A percentile compares a stretch with the other conserved stretches of the same genome.
phyloP scores from a whole-genome alignment of 1,284 basidiomycete genomes.

The Ceratobasidium sp. region DNA sequence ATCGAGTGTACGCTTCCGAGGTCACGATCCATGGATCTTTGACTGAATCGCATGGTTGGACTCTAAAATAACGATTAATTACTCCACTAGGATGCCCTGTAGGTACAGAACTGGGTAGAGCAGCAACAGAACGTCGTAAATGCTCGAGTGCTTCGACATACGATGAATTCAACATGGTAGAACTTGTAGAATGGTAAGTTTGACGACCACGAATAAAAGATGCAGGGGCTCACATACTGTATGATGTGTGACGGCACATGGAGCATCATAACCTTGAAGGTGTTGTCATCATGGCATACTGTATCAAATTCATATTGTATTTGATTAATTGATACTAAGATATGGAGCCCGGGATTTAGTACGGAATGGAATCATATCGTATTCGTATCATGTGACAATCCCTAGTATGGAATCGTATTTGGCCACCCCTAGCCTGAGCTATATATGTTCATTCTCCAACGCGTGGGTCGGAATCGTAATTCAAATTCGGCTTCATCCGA shows the following conservation, averaged over 20 bases:
- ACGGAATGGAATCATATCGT: neutral
- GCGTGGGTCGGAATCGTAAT: too few species aligned
- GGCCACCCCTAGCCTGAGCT: slow-evolving; percentile 16
- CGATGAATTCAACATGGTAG: neutral
- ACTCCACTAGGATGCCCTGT: neutral
- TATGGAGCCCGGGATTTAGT: neutral
- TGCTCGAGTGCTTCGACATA: neutral
- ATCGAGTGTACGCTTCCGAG: neutral
- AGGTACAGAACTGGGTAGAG: neutral
- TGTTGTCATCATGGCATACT: neutral
- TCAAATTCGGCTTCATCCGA: too few species aligned
- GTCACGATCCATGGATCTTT: neutral
- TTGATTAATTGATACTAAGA: neutral
- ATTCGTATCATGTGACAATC: neutral
- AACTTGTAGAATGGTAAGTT: neutral
- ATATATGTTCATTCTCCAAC: too few species aligned
- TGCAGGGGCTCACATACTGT: too few species aligned
- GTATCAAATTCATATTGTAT: neutral
- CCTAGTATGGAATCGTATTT: neutral
- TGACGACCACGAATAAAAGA: too few species aligned
- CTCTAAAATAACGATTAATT: neutral
- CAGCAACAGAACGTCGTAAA: neutral
- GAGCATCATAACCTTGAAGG: neutral
- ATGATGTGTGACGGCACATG: too few species aligned
- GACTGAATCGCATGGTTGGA: neutral